Evolutionary conservation across 176 grass and related monocot species (phyloP).

Genomic region (Oryza brachyantha): DNA sequence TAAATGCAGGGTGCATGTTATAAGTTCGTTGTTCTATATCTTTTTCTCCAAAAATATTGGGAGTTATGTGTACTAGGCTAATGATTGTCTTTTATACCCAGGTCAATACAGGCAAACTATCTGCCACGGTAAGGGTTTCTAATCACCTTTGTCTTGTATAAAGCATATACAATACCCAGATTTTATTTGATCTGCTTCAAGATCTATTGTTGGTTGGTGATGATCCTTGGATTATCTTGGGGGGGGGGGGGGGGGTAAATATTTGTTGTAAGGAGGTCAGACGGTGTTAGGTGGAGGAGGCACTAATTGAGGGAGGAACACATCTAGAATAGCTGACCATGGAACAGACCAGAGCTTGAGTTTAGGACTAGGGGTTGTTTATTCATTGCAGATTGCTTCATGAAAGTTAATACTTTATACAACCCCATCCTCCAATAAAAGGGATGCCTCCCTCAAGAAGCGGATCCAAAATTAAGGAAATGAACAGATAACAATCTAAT

Average conservation of each 20-base stretch:
- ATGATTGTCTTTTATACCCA: slow-evolving; percentile 31
- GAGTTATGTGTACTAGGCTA: not conserved
- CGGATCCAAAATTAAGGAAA: too few relatives aligned
- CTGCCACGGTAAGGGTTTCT: slow-evolving; percentile 47
- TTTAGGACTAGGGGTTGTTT: not conserved
- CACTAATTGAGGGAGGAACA: not conserved
- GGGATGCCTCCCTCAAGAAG: too few relatives aligned
- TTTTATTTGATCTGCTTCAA: not conserved
- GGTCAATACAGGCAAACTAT: slow-evolving; percentile 54
- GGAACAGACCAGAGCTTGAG: not conserved
- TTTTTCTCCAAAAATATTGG: not conserved
- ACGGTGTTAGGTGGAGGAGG: not conserved
- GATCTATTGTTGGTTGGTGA: not conserved
- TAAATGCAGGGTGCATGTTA: not conserved
- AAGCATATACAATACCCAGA: not conserved
- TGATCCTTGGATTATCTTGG: not conserved
- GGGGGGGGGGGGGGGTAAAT: too few relatives aligned
- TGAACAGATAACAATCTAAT: too few relatives aligned
- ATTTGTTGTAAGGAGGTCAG: not conserved
- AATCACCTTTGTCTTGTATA: not conserved
- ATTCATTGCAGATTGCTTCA: not conserved
- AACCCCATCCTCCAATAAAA: not conserved
- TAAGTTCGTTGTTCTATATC: not conserved
- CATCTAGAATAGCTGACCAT: not conserved
- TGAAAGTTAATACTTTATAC: not conserved